Base-by-base conservation (phyloP, 495 filamentous ascomycete genomes). In the Podospora australis region DNA sequence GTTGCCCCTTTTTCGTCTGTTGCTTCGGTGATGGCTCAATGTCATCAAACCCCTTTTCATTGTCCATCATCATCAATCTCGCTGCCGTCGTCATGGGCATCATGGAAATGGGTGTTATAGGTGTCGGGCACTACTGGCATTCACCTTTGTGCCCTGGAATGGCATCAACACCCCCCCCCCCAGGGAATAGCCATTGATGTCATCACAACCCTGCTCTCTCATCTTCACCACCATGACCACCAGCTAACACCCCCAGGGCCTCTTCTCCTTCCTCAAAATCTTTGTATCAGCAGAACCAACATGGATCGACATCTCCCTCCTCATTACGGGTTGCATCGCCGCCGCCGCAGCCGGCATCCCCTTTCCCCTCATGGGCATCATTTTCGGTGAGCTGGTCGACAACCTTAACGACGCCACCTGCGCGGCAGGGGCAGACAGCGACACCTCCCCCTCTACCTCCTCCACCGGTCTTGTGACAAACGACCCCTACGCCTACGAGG, bases 371-470 rank as follows among this genome's bases (percentile, higher is more conserved):
- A 78, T 86, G 29, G 81, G 78, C 19, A 79, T 87, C 48, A 59
- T 86, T 25, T 87, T 86, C 52, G 82, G 82, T 45, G 64, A 83
- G 62, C 70, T 87, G 5, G 70, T 87, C 48, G 77, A 87, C 65
- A 71, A 79, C 54, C 71, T 87, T 51, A 84, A 86, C 59, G 65
- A 67, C 3, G 72, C 70, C n/a, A 73, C 77, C 13, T 84, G 81
- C 54, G 51, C 35, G 24, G 53, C 65, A 5, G 48, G 49, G 1
- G 54, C 51, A 16, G 29, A 56, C 11, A 24, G n/a, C 4, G 3
- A 28, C 21, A 47, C 40, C n/a, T 52, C 56, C 11, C 40, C 39
- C 22, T 55, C 66, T 7, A 41, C 53, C 1, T 57, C 40, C 40
- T n/a, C n/a, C n/a, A n/a, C n/a, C n/a, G 52, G 52, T 20, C 30